Base-by-base conservation (phyloP, 2,329 filamentous ascomycete genomes). In the Hirsutella rhossiliensis region DNA sequence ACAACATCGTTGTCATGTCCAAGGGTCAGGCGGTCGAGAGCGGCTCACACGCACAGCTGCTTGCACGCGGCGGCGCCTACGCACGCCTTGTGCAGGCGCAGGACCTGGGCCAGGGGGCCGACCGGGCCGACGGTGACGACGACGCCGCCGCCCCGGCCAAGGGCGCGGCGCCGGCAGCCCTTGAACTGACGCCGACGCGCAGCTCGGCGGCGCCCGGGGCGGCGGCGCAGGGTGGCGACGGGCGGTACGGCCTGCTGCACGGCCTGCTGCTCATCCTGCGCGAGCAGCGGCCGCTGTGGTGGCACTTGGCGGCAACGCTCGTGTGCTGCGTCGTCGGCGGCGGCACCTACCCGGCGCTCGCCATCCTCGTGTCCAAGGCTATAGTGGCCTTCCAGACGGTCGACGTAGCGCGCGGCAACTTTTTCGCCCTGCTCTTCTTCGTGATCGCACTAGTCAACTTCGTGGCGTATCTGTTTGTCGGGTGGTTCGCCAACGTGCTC, bases 1-100 rank as follows among this genome's bases (percentile, higher is more conserved):
- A 84, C 52, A 74, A 78, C 42, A 84, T 84, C 44, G 63, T 84
- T 11, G 79, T 85, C 15, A 67, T 84, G 53, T 65, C 73, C 8
- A 66, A 76, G 48, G 80, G 81, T 2, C 56, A 67, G 39, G 68
- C 76, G 3, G 59, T 80, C 3, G 81, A 85, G 56, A 65, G 76
- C 50, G 81, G 80, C 0, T 77, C 71, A 0, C 81, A 84, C 45
- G 65, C 74, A 5, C 64, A 76, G 41, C 65, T 84, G 0, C 59
- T 84, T 9, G 53, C 59, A 1, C 56, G 60, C 11, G 61, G 55
- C 0, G 62, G 75, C 1, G 59, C 75, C 11, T 81, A 82, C 48
- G 65, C 63, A 6, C 60, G 63, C 4, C 62, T 80, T 2, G 75
- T 80, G 4, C 52, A 56, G 18, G 56, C 64, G 1, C 66, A 69